A percentile compares a stretch with the other conserved stretches of the same genome.
phyloP scores from a whole-genome alignment of 2,329 filamentous ascomycete genomes.

The Ophiostoma australiae region DNA sequence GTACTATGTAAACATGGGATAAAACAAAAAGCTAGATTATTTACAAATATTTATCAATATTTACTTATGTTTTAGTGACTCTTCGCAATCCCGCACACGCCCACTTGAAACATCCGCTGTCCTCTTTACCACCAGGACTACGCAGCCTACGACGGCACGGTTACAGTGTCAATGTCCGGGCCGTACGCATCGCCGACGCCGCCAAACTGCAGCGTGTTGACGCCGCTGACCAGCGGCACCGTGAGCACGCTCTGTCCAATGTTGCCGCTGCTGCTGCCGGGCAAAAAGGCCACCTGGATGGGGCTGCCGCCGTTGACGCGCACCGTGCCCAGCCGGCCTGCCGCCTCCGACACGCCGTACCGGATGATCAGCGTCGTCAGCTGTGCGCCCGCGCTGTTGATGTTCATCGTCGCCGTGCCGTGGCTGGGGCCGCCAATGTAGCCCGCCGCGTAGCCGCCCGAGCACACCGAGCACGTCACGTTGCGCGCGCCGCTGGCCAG shows the following conservation, averaged over 20 bases:
- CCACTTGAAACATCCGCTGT: not conserved
- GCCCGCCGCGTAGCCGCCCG: conserved; percentile 46
- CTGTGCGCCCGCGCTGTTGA: conserved; percentile 34
- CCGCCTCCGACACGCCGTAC: conserved; percentile 52
- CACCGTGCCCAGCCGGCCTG: conserved; percentile 49
- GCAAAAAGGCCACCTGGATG: conserved; percentile 52
- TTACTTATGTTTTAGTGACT: not conserved
- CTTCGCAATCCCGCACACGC: not conserved
- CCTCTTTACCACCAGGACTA: no score
- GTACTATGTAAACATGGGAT: not conserved
- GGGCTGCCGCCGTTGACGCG: conserved; percentile 49
- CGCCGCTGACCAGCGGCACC: conserved; percentile 44
- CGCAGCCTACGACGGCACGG: conserved; percentile 38
- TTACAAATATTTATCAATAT: no score
- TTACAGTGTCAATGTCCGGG: conserved; percentile 50
- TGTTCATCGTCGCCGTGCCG: conserved; percentile 45
- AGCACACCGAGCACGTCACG: conserved; percentile 50
- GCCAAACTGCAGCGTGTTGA: conserved; percentile 47
- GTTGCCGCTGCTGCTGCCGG: conserved; percentile 41
- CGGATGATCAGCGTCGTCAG: conserved; percentile 51
- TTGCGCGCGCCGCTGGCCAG: conserved; percentile 44
- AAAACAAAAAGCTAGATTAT: not conserved
- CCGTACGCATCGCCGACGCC: conserved; percentile 40
- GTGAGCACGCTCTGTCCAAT: conserved; percentile 45
- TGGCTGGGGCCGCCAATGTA: conserved; percentile 48